Base-by-base conservation (phyloP, 768 basidiomycete genomes). In the Rossbeevera mucosa region DNA sequence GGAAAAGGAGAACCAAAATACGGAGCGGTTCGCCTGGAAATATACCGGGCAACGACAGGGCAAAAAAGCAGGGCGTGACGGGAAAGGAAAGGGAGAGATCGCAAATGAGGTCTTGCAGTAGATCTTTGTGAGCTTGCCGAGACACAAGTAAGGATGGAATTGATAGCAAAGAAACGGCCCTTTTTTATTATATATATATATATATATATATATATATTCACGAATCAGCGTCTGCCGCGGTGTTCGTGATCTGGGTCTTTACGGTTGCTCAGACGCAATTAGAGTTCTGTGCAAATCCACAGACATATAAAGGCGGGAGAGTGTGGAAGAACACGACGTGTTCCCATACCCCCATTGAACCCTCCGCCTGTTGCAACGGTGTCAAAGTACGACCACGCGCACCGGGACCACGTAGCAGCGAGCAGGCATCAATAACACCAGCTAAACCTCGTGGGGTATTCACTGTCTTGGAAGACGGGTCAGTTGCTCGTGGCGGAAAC, bases 1-100 rank as follows among this genome's bases (percentile, higher is more conserved):
- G 79, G 81, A 72, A 64, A 57, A 53, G 57, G 60, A 57, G 69
- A 66, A 57, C 65, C 52, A 63, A 59, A 64, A 61, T 60, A 77
- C 76, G 77, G 80, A 69, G 70, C 75, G 79, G 75, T 71, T 58
- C 56, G 58, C 65, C 62, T 70, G 64, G 64, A 68, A 68, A 72
- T 71, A 71, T 61, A 63, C 65, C 66, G 62, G 61, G 59, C 50
- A 71, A 72, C 69, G 75, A 76, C 72, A 73, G 71, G 72, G 48
- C 62, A 61, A 66, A 56, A 63, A 68, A 64, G 53, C 57, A 58
- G 56, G 56, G 41, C 51, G 48, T 59, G 54, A 69, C 64, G 59
- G 65, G 67, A 71, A 70, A 68, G 64, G 61, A 40, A 67, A 60
- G 45, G 26, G 41, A 22, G 31, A 56, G 67, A 61, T 65, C 65